A percentile compares a stretch with the other conserved stretches of the same genome.
Conservation (phyloP, 2,329 filamentous ascomycete genomes). For the Fusarium drepaniforme region DNA sequence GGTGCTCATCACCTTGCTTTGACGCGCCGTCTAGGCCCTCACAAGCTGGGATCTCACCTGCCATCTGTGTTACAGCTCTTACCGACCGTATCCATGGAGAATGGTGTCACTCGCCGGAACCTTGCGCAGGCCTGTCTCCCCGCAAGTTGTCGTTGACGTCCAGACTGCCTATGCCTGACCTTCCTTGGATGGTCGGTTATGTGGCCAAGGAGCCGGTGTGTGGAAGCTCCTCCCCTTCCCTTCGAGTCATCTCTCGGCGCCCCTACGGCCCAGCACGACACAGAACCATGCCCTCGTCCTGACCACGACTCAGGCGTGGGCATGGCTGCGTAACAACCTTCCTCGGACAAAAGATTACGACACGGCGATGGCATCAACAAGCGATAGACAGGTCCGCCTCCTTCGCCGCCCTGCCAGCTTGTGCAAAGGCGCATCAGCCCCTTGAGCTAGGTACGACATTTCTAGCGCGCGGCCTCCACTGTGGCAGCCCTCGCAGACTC, state of each 20-base stretch:
- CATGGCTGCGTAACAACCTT: constrained; percentile 5
- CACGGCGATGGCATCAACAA: constrained; percentile 21
- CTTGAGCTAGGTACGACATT: constrained; percentile 40
- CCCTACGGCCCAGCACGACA: constrained; percentile 5
- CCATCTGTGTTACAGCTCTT: neutral
- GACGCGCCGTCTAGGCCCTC: constrained; percentile 1
- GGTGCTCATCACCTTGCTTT: constrained; percentile 4
- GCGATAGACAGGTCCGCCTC: constrained; percentile 30
- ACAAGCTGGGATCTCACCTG: constrained; percentile 2
- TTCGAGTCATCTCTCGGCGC: constrained; percentile 8
- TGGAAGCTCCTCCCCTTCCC: neutral
- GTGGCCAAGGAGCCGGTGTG: neutral
- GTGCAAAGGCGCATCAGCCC: constrained; percentile 37
- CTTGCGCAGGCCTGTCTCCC: neutral
- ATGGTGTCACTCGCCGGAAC: constrained; percentile 5
- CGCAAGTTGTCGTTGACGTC: neutral
- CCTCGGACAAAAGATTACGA: constrained; percentile 17
- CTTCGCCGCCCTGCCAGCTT: constrained; percentile 38
- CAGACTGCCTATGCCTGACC: neutral
- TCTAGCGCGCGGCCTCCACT: constrained; percentile 29
- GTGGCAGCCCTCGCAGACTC: constrained; percentile 35
- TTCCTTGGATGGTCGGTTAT: neutral
- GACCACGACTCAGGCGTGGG: neutral
- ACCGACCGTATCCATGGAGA: neutral
- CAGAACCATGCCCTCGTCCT: constrained; percentile 8